Evolutionary conservation across 805 yeast species (phyloP), one percentile per base, ranked within the genome.

Genomic region (Clavispora vitiphila): DNA sequence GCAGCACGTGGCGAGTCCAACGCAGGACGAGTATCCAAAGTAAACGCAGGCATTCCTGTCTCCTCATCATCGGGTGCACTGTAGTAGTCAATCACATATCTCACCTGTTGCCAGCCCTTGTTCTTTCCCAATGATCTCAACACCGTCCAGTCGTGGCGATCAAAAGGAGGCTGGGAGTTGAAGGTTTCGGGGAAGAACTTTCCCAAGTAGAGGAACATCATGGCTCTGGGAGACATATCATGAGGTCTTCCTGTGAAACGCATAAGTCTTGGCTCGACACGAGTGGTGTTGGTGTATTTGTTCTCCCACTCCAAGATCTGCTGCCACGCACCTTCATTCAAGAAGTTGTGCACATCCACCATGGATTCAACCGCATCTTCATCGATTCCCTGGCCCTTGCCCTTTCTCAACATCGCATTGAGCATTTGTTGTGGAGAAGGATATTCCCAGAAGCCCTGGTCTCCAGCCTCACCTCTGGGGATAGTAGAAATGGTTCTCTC

Each of bases 341-440:
- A 65, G 57, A 90, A 93, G 63, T 93, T 93, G 65, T 93, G 99
- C 35, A 93, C 95, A 50, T 84, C 91, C 20, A 93, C 99, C 99
- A 93, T 93, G 36, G 86, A 77, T 53, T 87, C 96, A 3, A 93
- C 97, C 1, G 96, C 96, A 49, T 88, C 96, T 60, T 90, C 98
- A 3, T 91, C 95, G 40, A 91, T 77, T 37, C 83, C 95, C 35
- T 86, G 84, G 3, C 77, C 81, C 56, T 93, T 91, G 16, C 96
- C 96, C 67, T 93, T 93, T 49, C 91, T 80, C 21, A 89, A 68
- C 98, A 93, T 91, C 10, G 99, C 99, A 57, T 91, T 90, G 51
- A 89, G 81, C 99, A 93, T 93, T 61, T 93, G 99, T 65, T 93
- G 99, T 1, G 99, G 99, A 2, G 96, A 87, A 2, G 99, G 99